phyloP scores from a whole-genome alignment of 169 alveolate species.

The Eimeria nieschulzi region DNA sequence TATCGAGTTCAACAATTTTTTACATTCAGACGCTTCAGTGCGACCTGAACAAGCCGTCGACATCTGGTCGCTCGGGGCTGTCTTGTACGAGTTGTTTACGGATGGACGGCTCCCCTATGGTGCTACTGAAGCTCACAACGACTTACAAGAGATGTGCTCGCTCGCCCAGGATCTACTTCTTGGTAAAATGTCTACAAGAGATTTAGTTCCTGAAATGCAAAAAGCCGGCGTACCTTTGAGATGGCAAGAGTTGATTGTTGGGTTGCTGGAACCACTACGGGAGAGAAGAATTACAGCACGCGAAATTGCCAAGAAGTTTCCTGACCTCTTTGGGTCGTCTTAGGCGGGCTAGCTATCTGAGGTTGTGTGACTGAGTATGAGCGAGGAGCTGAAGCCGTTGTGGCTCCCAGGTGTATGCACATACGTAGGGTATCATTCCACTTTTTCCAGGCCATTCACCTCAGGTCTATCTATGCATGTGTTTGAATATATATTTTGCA shows the following conservation, averaged over 20 bases:
- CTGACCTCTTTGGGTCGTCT: background rate
- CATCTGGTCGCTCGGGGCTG: slow-evolving; percentile 52
- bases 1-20: background rate
- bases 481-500: too few species aligned
- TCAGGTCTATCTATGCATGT: too few species aligned
- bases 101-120: slow-evolving; percentile 49
- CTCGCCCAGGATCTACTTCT: background rate
- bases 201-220: background rate
- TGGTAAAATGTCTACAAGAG: too few species aligned
- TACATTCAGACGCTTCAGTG: background rate
- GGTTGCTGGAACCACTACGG: background rate
- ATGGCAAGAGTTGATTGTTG: background rate
- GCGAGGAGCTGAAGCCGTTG: background rate
- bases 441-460: too few species aligned
- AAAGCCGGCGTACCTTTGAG: background rate
- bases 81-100: slow-evolving; percentile 33
- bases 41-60: background rate
- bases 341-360: background rate
- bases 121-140: background rate
- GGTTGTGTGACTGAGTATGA: background rate
- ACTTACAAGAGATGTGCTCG: background rate
- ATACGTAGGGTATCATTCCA: too few species aligned
- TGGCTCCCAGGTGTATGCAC: background rate
- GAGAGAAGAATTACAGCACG: background rate
- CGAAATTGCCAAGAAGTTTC: background rate